Evolutionary conservation across 768 basidiomycete genomes (phyloP), one percentile per base, ranked within the genome.

Genomic region (Leucogyrophana mollusca): DNA sequence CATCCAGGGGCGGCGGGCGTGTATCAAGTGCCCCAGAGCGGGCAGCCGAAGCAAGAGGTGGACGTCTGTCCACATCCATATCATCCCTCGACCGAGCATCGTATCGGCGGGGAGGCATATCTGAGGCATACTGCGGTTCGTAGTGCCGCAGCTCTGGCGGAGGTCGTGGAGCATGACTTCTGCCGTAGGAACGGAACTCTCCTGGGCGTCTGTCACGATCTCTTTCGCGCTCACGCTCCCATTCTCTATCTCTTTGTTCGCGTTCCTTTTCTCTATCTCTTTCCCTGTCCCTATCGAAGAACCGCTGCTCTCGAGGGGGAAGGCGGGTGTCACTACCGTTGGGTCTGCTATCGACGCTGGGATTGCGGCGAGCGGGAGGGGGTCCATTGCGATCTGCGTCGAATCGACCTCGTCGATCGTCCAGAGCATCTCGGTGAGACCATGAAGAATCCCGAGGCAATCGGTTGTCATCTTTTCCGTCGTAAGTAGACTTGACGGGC

Each of bases 111-210:
- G 61, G 59, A 34, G 65, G 61, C 32, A 56, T 63, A 30, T 67
- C 60, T 38, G 56, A 50, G 49, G 62, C 62, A 49, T 73, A 71
- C n/a, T 68, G 64, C 6, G 73, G 66, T 16, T 79, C 75, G 49
- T 74, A 77, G 37, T 77, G 75, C 21, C 77, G 70, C 40, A 70
- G 67, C 40, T 77, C 76, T 40, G 72, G 68, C 20, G 71, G 73
- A 18, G 72, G 73, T 35, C 73, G 61, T 14, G 73, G 71, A 17
- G 59, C 56, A 51, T 71, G 69, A 50, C 58, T 64, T 56, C 60
- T 68, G 46, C 62, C 71, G 51, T 68, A 74, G 36, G 66, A 69
- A 47, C 67, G 69, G 38, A 59, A 59, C 35, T 65, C 64, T 18
- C 71, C 70, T 33, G 67, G 58, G 20, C 71, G 67, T 40, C 67